Evolutionary conservation across 345 rosid species (phyloP).

Genomic region (Ceriops decandra): DNA sequence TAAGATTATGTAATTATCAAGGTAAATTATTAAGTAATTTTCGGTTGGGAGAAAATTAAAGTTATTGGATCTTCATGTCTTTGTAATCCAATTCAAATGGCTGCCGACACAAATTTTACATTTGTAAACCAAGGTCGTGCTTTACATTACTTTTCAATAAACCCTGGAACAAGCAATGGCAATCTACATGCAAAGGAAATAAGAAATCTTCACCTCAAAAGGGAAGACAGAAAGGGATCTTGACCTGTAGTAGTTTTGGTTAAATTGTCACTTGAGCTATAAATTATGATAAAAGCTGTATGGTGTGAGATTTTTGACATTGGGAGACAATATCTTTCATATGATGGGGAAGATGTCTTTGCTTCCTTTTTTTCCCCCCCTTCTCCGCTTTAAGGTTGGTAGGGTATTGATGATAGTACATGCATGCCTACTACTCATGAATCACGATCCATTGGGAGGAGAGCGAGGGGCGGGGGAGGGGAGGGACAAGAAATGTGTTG

Average conservation of each 20-base stretch:
- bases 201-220: background rate
- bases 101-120: too few species aligned
- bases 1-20: too few species aligned
- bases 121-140: background rate
- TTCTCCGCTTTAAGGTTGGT: constrained; percentile 32
- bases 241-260: too few species aligned
- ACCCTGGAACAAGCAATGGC: background rate
- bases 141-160: background rate
- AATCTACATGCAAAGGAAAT: background rate
- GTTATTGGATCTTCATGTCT: background rate
- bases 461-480: background rate
- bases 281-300: constrained; percentile 13
- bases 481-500: constrained; percentile 4
- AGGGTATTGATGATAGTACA: constrained; percentile 5
- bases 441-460: constrained; percentile 1
- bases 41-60: too few species aligned
- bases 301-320: constrained; percentile 24
- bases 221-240: background rate
- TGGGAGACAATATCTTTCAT: constrained; percentile 55
- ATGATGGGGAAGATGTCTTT: constrained; percentile 27
- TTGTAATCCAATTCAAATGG: too few species aligned
- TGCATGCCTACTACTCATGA: constrained; percentile 36
- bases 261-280: background rate
- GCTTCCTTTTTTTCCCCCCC: background rate
- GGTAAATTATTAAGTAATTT: too few species aligned